These are phyloP conservation scores for Arabidopsis thaliana DNA, from an alignment of 345 rosid genomes.

Conservation along the genomic window TAIR10.1 NC_003075.7:15293501-15294000, in stretches of 20 bases:
- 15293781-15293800: background rate
- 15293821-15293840: background rate
- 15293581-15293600: no score
- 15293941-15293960: no score
- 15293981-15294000: background rate
- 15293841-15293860: background rate
- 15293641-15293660: no score
- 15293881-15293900: no score
- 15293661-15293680: slow-evolving; percentile 2
- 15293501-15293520: background rate
- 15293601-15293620: background rate
- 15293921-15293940: background rate
- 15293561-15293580: no score
- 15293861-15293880: background rate
- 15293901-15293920: no score
- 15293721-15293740: no score
- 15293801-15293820: background rate
- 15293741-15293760: no score
- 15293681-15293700: slow-evolving; percentile 33
- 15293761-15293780: no score
- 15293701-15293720: background rate
- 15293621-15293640: background rate
- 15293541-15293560: background rate
- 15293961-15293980: no score
- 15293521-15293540: background rate